phyloP scores from a whole-genome alignment of 108 stramenopile species.

The Skeletonema tropicum region DNA sequence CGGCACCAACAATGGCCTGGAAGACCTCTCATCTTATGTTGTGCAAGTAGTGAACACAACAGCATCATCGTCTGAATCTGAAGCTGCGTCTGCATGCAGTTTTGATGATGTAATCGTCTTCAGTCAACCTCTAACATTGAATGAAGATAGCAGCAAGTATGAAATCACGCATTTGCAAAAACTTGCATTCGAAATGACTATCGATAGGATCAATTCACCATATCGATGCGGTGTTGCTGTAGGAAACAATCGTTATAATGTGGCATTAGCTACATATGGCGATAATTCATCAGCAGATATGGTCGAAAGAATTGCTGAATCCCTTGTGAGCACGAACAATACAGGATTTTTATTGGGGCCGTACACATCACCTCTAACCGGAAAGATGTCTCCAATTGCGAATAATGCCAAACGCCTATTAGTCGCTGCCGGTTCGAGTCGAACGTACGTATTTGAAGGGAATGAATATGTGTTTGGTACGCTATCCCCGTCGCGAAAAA shows the following conservation, averaged over 20 bases:
- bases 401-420: background rate
- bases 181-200: background rate
- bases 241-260: background rate
- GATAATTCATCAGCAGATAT: background rate
- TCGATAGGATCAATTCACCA: slow-evolving; percentile 11
- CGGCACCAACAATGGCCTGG: too few relatives aligned
- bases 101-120: too few relatives aligned
- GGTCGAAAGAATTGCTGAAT: background rate
- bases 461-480: too few relatives aligned
- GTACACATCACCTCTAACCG: slow-evolving; percentile 3
- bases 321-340: background rate
- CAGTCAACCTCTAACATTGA: too few relatives aligned
- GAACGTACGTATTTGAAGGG: too few relatives aligned
- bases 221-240: slow-evolving; percentile 4
- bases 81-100: too few relatives aligned
- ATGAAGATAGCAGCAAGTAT: too few relatives aligned
- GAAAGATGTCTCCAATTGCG: slow-evolving; percentile 1
- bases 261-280: background rate
- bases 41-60: too few relatives aligned
- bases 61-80: too few relatives aligned
- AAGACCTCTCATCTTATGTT: too few relatives aligned
- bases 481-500: too few relatives aligned
- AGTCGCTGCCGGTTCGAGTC: slow-evolving; percentile 1
- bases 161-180: too few relatives aligned
- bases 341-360: slow-evolving; percentile 6